Evolutionary conservation across 495 filamentous ascomycete genomes (phyloP).

Genomic region (Lasiosphaeriaceae sp.): DNA sequence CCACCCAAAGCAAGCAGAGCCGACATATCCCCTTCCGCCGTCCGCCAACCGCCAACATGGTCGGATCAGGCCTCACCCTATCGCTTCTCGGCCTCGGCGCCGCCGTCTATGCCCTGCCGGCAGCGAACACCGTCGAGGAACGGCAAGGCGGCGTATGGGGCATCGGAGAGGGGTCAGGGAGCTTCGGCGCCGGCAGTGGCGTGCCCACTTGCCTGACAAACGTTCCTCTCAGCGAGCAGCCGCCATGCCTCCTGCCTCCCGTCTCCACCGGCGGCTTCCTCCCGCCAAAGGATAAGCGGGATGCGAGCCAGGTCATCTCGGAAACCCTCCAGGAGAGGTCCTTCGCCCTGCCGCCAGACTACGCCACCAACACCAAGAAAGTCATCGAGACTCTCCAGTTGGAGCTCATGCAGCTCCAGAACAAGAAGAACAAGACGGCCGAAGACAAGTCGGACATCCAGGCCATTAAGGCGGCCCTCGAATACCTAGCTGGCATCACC

Average conservation of each 20-base stretch:
- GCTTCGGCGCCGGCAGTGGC: conserved; percentile 13
- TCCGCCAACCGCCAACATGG: conserved; percentile 21
- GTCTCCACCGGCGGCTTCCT: conserved; percentile 23
- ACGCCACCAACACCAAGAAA: conserved; percentile 19
- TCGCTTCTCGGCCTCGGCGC: conserved; percentile 28
- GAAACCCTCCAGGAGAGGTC: conserved; percentile 12
- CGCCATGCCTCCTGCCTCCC: conserved; percentile 26
- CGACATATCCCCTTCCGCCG: not conserved
- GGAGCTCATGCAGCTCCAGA: conserved; percentile 21
- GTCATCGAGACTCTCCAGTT: conserved; percentile 21
- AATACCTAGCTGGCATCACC: conserved; percentile 20
- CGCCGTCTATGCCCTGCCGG: conserved; percentile 27
- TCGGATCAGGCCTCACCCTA: conserved; percentile 23
- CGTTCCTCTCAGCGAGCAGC: conserved; percentile 14
- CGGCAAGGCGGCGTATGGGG: conserved; percentile 14
- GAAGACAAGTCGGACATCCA: conserved; percentile 19
- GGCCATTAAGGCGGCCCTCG: conserved; percentile 19
- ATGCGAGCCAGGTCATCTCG: not conserved
- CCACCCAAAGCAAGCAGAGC: conserved; percentile 5
- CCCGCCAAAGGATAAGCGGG: conserved; percentile 30
- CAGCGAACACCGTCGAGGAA: conserved; percentile 16
- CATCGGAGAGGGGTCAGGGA: conserved; percentile 14
- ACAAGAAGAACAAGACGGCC: conserved; percentile 23
- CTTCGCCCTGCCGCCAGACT: conserved; percentile 16
- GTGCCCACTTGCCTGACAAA: conserved; percentile 13